Base-by-base conservation (phyloP, 1,284 basidiomycete genomes). In the Omphalotus olearius region DNA sequence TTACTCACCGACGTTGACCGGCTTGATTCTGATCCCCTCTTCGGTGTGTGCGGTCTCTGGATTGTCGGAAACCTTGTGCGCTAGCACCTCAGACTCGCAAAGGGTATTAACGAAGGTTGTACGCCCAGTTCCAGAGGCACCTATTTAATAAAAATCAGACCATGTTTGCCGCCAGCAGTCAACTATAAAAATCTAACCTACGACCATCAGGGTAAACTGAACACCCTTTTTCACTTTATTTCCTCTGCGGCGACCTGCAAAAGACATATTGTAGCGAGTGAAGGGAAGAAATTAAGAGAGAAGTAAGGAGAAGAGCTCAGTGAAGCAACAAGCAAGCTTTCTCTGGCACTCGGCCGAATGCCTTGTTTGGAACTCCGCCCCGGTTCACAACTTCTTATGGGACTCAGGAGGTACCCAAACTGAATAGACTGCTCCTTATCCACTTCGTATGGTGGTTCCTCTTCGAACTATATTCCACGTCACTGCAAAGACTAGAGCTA, bases 61-160 rank as follows among this genome's bases (percentile, higher is more conserved):
- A 62, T 85, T 83, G 68, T 96, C 91, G 57, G 82, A 84, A 48
- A 91, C 78, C 72, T 95, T 95, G 75, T 96, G 91, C 14, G 78
- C 67, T 47, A 95, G 75, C 37, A 95, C 90, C 64, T 93, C 89
- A 37, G 90, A 89, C 75, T 97, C 95, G 75, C 93, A 96, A 47
- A 98, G 88, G 39, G 94, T 98, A 78, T 98, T 98, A 66, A 98
- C 93, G 66, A 98, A 98, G 48, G 95, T 98, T 54, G 95, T 98
- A 54, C 94, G 90, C 51, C 95, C 95, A 53, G 93, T 94, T 47
- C 95, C 95, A 68, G 93, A 96, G 51, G 93, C 90, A 75, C 94
- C 95, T 93, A 60, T 28, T 55, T 36, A 18, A 17, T 37, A 48
- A 23, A 56, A 56, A 63, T 55, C 57, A 51, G 51, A 52, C 50